Evolutionary conservation across 805 yeast genomes (phyloP), one percentile per base, ranked within the genome.

Genomic region (Monosporozyma aquatica): DNA sequence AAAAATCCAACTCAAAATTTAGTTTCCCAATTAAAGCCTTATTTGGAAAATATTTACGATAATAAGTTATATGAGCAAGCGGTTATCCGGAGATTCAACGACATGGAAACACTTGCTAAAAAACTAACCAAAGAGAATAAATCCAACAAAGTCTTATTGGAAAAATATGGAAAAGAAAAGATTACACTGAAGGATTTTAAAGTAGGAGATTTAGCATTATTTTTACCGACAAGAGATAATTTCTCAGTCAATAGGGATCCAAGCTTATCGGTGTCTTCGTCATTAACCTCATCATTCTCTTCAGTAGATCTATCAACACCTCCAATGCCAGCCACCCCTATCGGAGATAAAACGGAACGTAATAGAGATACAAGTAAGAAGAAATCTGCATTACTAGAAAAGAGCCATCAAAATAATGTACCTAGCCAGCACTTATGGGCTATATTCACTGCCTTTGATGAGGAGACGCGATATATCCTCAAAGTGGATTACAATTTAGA

Each of bases 51-150:
- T 40, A 44, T 68, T 15, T 62, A 61, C 33, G 47, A 42, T 28
- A 37, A 45, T 27, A 47, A 58, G 38, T 37, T 64, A 8, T 66
- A 60, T 38, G 64, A 67, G 28, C 58, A 64, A 11, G 66, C 75
- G 11, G 75, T 87, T 3, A 71, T 79, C 29, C 78, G 82, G 56
- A 68, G 98, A 45, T 89, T 92, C 54, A 76, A 74, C 43, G 97
- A 90, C 55, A 94, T 90, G 40, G 97, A 92, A 58, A 76, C 81
- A 5, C 70, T 89, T 52, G 97, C 97, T 2, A 80, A 92, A 54
- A 83, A 78, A 55, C 70, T 85, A 46, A 85, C 89, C 44, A 81
- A 80, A 54, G 82, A 75, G 47, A 51, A 73, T 18, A 63, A 65
- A 37, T 55, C 52, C 22, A 59, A 55, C 38, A 52, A 49, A 18